A percentile compares a stretch with the other conserved stretches of the same genome.
Evolutionary conservation across 768 basidiomycete genomes (phyloP).

Genomic region (Thelephora ganbajun): DNA sequence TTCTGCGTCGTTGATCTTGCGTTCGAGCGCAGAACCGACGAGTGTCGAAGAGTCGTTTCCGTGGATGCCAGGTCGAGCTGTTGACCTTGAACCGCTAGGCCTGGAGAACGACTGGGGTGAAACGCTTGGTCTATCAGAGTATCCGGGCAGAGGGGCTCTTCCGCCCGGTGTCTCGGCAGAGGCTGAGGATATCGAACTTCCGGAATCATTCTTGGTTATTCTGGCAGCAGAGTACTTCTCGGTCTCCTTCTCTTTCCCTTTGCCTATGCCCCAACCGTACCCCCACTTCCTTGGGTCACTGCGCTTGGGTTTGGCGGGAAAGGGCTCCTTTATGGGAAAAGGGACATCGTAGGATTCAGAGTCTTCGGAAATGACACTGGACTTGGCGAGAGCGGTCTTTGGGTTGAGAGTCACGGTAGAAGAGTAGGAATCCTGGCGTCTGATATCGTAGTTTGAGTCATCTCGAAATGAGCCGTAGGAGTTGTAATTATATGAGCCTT

Average conservation of each 20-base stretch:
- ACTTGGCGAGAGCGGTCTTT: constrained; percentile 15
- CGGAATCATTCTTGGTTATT: no score
- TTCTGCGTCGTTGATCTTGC: constrained; percentile 54
- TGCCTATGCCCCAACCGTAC: constrained; percentile 59
- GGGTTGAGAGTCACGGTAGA: constrained; percentile 22
- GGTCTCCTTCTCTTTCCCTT: constrained; percentile 30
- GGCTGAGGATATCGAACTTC: constrained; percentile 15
- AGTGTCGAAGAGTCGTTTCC: constrained; percentile 58
- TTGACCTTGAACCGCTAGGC: constrained; percentile 1
- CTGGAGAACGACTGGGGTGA: not conserved
- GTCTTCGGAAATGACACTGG: constrained; percentile 18
- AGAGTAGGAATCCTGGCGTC: no score
- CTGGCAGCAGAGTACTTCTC: constrained; percentile 17
- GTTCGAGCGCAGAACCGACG: no score
- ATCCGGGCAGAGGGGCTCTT: constrained; percentile 4
- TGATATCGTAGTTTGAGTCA: constrained; percentile 14
- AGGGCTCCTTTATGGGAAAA: constrained; percentile 1
- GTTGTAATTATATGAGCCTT: no score
- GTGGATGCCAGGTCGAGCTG: constrained; percentile 24
- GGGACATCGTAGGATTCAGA: constrained; percentile 15
- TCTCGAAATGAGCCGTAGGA: no score
- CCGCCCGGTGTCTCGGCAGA: no score
- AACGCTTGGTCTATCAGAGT: constrained; percentile 6
- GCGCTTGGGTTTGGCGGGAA: constrained; percentile 7
- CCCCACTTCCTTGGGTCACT: constrained; percentile 8